Base-by-base conservation (phyloP, 768 basidiomycete species). In the Russula sp. region DNA sequence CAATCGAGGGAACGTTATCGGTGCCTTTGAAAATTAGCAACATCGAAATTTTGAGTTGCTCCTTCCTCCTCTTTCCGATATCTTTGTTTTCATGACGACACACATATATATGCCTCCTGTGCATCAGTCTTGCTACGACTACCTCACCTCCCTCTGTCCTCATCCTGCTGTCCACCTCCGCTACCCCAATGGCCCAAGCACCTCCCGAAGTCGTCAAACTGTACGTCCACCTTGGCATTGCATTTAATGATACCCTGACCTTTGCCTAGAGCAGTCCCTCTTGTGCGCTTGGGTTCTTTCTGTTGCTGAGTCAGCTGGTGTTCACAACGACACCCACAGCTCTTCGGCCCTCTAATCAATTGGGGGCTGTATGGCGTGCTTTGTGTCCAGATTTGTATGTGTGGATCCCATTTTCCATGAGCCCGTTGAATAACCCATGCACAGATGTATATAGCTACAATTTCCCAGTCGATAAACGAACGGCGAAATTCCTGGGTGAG, bases 351-450 rank as follows among this genome's bases (percentile, higher is more conserved):
- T 45, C 47, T 73, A 42, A 44, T 73, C 53, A 71, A 71, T 61
- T 73, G 67, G 59, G 52, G 62, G 40, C 51, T 74, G 6, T 74
- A 68, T 48, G 73, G 73, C 31, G 68, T 68, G 18, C 68, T 74
- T 18, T 53, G 55, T 31, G 66, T 73, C 27, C 73, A 74, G 68
- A 63, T 68, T 56, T 74, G 73, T 74, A 48, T 11, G 48, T 42
- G 27, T 18, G 64, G 61, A 14, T 34, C 0, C 31, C 27, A n/a
- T 7, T 27, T 22, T 37, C 48, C 18, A 9, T 16, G 13, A 11
- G 32, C 20, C 44, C 14, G 18, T 40, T 62, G 18, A 39, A 31
- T 62, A 16, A 55, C 34, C 40, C 27, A 27, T 10, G 27, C 31
- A 20, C 42, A 65, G 64, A 65, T 10, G 64, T 65, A 13, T 65